A percentile compares a stretch with the other conserved stretches of the same genome.
phyloP scores from a whole-genome alignment of 177 flowering plant genomes.

The Vitis hybrid region DNA sequence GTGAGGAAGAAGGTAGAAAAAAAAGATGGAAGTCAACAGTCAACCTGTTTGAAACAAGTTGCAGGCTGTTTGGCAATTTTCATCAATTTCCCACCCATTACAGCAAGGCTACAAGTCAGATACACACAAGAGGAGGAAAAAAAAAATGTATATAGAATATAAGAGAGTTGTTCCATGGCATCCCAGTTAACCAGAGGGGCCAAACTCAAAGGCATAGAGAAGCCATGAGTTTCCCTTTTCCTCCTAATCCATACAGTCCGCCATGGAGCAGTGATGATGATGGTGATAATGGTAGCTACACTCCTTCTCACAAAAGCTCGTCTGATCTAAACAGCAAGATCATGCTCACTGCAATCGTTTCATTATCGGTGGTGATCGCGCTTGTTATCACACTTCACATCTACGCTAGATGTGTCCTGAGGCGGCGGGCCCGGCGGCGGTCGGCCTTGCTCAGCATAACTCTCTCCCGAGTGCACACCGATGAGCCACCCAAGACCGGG shows the following conservation, averaged over 20 bases:
- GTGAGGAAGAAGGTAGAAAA: too few species aligned
- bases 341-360: slow-evolving; percentile 47
- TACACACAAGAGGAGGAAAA: slow-evolving; percentile 2
- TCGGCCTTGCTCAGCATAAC: slow-evolving; percentile 6
- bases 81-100: slow-evolving; percentile 5
- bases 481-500: slow-evolving; percentile 37
- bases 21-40: slow-evolving; percentile 1
- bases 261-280: slow-evolving; percentile 2
- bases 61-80: background rate
- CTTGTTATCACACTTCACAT: slow-evolving; percentile 45
- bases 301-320: background rate
- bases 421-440: slow-evolving; percentile 32
- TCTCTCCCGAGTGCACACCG: background rate
- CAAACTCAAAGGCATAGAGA: too few species aligned
- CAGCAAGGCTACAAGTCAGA: background rate
- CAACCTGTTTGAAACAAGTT: slow-evolving; percentile 1
- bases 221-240: background rate
- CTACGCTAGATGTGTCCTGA: slow-evolving; percentile 44
- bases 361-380: slow-evolving; percentile 36
- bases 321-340: slow-evolving; percentile 38
- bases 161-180: too few species aligned
- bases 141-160: background rate
- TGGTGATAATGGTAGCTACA: background rate
- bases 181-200: too few species aligned
- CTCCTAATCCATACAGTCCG: background rate